Percentiles rank a stretch among this genome's conserved stretches.
Conservation (phyloP, 306 rosid genomes). For the Acacia melanoxylon region DNA sequence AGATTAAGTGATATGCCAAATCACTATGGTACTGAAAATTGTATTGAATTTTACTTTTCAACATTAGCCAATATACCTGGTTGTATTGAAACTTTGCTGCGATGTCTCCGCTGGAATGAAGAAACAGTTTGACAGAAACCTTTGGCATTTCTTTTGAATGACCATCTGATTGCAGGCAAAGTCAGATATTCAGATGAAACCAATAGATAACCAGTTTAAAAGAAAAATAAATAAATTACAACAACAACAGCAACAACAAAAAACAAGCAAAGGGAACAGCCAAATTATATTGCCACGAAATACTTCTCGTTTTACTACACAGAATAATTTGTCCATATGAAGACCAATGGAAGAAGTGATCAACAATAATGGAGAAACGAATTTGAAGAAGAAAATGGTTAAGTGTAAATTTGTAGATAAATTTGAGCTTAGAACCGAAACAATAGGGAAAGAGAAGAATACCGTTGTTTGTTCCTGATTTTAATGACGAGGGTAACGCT, state of each 20-base stretch:
- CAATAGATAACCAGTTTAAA: constrained; percentile 11
- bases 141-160: constrained; percentile 49
- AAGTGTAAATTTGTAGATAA: neutral
- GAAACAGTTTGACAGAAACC: constrained; percentile 66
- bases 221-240: neutral
- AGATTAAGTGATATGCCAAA: constrained; percentile 1
- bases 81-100: constrained; percentile 77
- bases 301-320: neutral
- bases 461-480: constrained; percentile 47
- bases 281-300: constrained; percentile 1
- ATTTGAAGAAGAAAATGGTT: neutral
- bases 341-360: neutral
- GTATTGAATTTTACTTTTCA: neutral
- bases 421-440: neutral
- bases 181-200: constrained; percentile 21
- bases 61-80: constrained; percentile 51
- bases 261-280: neutral
- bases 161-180: constrained; percentile 43
- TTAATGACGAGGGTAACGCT: constrained; percentile 44
- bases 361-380: constrained; percentile 2
- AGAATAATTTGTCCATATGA: neutral
- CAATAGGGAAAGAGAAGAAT: constrained; percentile 11
- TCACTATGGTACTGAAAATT: neutral
- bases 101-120: constrained; percentile 72
- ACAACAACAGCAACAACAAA: neutral